Conservation (phyloP, 2,329 filamentous ascomycete genomes). For the Plectosphaerella sp. region DNA sequence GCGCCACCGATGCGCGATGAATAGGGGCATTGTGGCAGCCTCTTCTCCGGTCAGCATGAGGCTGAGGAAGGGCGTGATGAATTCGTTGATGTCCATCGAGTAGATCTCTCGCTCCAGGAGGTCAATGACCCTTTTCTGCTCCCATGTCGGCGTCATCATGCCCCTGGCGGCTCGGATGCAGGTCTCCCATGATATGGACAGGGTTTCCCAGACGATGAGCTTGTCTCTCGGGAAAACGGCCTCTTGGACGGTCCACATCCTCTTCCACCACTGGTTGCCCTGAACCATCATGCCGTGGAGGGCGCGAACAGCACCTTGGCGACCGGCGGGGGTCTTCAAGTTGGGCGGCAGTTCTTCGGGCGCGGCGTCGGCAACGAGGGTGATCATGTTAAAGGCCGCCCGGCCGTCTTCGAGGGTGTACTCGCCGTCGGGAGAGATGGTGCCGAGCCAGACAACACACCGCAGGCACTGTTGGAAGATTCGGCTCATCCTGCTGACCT, state of each 20-base stretch:
- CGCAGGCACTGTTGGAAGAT: not conserved
- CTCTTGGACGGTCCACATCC: not conserved
- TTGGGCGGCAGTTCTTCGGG: no score
- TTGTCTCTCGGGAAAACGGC: not conserved
- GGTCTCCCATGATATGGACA: not conserved
- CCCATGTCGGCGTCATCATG: no score
- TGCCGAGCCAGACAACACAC: no score
- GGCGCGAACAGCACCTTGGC: no score
- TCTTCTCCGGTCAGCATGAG: no score
- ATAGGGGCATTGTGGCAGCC: no score
- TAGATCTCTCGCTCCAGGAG: not conserved
- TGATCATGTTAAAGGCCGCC: constrained; percentile 37
- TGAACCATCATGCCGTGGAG: no score
- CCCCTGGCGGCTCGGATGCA: no score
- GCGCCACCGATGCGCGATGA: not conserved
- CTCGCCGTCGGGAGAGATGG: no score
- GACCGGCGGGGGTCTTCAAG: no score
- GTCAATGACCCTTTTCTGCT: no score
- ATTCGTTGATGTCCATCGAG: not conserved
- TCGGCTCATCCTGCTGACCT: constrained; percentile 2
- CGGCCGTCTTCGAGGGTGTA: constrained; percentile 34
- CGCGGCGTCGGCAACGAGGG: no score
- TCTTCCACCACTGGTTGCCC: not conserved
- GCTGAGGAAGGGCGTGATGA: not conserved
- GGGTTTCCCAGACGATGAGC: not conserved